Evolutionary conservation across 768 basidiomycete species (phyloP), one percentile per base, ranked within the genome.

Genomic region (Lentinula detonsa): DNA sequence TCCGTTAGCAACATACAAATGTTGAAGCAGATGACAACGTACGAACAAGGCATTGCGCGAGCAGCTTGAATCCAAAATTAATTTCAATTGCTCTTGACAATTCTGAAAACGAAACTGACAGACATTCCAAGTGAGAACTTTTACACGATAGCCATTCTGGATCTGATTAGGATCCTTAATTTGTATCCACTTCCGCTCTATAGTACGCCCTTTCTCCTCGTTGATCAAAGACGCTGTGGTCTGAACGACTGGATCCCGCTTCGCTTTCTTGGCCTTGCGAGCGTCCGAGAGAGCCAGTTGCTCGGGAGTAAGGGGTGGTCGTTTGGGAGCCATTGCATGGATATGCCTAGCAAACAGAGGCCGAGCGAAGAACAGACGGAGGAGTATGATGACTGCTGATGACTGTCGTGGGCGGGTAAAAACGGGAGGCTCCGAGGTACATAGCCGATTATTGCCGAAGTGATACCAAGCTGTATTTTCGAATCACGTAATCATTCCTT

Each of bases 61-160:
- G 80, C 52, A 92, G 71, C 90, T 92, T 68, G 16, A 34, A 42
- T 52, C 56, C 39, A 56, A 45, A 56, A 58, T 67, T 37, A 63
- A 64, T 60, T 52, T 57, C 58, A 35, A 49, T 15, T 37, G 40
- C 57, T 59, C 50, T 58, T 33, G 39, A 28, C 7, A 21, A 40
- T 59, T 46, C 46, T 8, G 45, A 56, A n/a, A 50, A 61, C 39
- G 50, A 63, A 64, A 56, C n/a, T 49, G 61, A 86, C 90, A 64
- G 61, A 93, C 90, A 76, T 94, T 94, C 91, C 91, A 94, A 4
- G 88, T 88, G 76, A 91, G 77, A 54, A 94, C 70, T 68, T 78
- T 90, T 63, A 86, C 61, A 58, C 63, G 76, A 57, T 65, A 77
- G 67, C 49, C 52, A 33, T 52, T 69, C 59, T 68, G 63, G 46